phyloP scores from a whole-genome alignment of 352 stramenopile species.

The Phytopythium cucurbitacearum region DNA sequence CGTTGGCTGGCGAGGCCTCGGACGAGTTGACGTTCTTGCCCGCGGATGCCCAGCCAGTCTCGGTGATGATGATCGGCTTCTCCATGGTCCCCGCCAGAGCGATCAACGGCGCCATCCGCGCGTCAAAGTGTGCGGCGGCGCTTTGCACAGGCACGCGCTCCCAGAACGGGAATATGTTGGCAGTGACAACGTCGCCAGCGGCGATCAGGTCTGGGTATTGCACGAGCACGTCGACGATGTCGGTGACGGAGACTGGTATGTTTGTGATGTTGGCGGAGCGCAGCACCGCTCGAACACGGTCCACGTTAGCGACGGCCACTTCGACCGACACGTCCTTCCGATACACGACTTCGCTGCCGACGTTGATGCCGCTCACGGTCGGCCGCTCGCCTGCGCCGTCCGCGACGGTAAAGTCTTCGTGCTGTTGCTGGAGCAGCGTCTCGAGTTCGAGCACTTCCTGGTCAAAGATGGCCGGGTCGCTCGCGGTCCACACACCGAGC shows the following conservation, averaged over 20 bases:
- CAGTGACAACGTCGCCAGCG: slow-evolving; percentile 48
- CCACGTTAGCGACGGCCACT: slow-evolving; percentile 34
- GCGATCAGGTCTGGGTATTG: slow-evolving; percentile 36
- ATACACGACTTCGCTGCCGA: slow-evolving; percentile 67
- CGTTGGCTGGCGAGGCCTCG: slow-evolving; percentile 31
- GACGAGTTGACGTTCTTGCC: slow-evolving; percentile 34
- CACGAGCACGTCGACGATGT: slow-evolving; percentile 60
- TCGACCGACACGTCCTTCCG: slow-evolving; percentile 45
- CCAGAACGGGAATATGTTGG: slow-evolving; percentile 74
- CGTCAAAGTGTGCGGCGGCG: slow-evolving; percentile 34
- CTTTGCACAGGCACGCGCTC: slow-evolving; percentile 31
- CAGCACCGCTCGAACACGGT: slow-evolving; percentile 33
- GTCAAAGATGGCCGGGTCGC: slow-evolving; percentile 25
- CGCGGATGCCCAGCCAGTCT: slow-evolving; percentile 60
- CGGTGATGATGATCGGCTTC: slow-evolving; percentile 48
- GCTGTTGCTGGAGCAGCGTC: slow-evolving; percentile 21
- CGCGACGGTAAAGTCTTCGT: slow-evolving; percentile 9
- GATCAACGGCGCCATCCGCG: slow-evolving; percentile 34
- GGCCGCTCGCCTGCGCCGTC: background rate
- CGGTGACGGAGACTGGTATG: slow-evolving; percentile 53
- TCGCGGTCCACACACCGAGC: slow-evolving; percentile 57
- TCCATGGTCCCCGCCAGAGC: slow-evolving; percentile 14
- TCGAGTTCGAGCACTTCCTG: slow-evolving; percentile 32
- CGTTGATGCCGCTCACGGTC: slow-evolving; percentile 47
- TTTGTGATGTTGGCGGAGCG: slow-evolving; percentile 9